These are phyloP conservation scores for Rhododendron griersonianum DNA, from an alignment of 148 eudicot species.

Conservation along the genomic window DNA sequence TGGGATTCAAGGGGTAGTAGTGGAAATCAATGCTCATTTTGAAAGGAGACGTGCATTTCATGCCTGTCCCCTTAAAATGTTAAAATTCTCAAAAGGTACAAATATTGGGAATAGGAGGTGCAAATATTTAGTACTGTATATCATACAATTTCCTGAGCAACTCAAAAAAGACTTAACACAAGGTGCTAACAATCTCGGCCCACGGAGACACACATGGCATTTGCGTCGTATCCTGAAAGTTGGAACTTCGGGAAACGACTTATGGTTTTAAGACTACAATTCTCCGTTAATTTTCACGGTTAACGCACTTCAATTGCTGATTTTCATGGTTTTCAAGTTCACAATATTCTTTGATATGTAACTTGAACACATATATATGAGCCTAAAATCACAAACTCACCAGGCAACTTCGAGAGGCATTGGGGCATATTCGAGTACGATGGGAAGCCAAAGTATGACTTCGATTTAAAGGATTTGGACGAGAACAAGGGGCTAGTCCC, in stretches of 20 bases:
- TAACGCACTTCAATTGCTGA: not conserved
- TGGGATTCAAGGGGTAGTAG: too few species aligned
- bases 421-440: conserved; percentile 97
- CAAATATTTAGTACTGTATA: not conserved
- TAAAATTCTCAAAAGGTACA: too few species aligned
- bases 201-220: not conserved
- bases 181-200: not conserved
- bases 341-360: not conserved
- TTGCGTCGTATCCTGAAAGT: not conserved
- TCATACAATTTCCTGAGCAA: not conserved
- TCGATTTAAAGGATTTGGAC: conserved; percentile 56
- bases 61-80: too few species aligned
- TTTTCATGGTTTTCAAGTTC: not conserved
- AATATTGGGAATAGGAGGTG: too few species aligned
- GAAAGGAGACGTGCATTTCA: too few species aligned
- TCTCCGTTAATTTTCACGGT: not conserved
- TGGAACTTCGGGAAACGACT: not conserved
- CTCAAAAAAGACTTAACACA: not conserved
- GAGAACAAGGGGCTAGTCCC: conserved; percentile 52
- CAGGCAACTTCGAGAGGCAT: conserved; percentile 90
- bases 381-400: not conserved
- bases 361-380: not conserved
- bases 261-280: not conserved
- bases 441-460: conserved; percentile 81
- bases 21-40: too few species aligned